A percentile compares a stretch with the other conserved stretches of the same genome.
Evolutionary conservation across 2,329 filamentous ascomycete genomes (phyloP).

Genomic region (Fusarium humuli): DNA sequence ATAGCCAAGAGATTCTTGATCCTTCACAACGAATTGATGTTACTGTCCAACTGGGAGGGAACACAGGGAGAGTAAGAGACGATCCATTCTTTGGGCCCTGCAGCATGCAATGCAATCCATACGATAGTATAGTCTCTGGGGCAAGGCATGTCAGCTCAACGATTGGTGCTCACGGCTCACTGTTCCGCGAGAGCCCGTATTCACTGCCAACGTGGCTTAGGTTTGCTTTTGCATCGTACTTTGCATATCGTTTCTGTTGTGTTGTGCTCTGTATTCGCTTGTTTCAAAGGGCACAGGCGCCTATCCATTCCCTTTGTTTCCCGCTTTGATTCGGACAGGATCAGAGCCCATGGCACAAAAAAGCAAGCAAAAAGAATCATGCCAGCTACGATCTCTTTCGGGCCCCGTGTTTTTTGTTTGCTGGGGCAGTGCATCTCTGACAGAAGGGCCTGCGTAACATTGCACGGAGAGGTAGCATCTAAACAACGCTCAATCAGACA

Average conservation of each 20-base stretch:
- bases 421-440: conserved; percentile 25
- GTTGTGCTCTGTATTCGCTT: conserved; percentile 3
- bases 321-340: conserved; percentile 21
- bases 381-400: background rate
- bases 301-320: conserved; percentile 15
- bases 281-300: conserved; percentile 27
- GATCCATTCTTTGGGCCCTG: conserved; percentile 20
- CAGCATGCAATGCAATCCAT: conserved; percentile 10
- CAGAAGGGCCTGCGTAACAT: conserved; percentile 25
- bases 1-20: conserved; percentile 31
- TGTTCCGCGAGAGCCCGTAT: conserved; percentile 34
- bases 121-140: conserved; percentile 15
- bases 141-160: conserved; percentile 24
- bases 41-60: conserved; percentile 14
- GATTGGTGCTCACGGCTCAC: conserved; percentile 30
- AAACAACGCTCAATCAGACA: conserved; percentile 4
- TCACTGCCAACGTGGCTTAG: conserved; percentile 39
- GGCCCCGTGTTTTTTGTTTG: conserved; percentile 35
- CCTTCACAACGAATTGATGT: conserved; percentile 28
- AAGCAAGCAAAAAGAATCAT: background rate
- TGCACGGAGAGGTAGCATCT: conserved; percentile 20
- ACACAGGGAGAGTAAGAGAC: background rate
- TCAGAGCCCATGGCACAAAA: background rate
- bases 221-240: background rate
- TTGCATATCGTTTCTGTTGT: background rate